These are phyloP conservation scores for Suillus decipiens DNA, from an alignment of 768 basidiomycete species.

Conservation along the genomic window DNA sequence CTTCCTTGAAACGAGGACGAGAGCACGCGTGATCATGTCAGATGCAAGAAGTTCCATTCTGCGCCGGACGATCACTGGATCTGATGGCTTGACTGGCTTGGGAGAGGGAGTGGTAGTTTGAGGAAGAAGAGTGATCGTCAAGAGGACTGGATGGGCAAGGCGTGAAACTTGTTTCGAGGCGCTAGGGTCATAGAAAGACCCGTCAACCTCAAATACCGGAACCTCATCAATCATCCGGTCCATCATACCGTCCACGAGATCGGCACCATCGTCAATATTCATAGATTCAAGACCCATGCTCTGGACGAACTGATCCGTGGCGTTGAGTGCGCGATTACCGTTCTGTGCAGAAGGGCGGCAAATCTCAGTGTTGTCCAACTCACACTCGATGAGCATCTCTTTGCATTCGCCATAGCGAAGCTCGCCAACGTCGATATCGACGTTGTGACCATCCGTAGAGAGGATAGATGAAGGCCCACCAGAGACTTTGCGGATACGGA, in stretches of 20 bases:
- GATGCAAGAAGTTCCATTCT: conserved; percentile 96
- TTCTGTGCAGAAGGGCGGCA: conserved; percentile 21
- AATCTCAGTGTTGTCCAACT: conserved; percentile 77
- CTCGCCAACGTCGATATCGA: conserved; percentile 94
- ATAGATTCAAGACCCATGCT: conserved; percentile 81
- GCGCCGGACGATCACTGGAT: conserved; percentile 88
- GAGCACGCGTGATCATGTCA: conserved; percentile 95
- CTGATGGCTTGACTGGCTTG: conserved; percentile 51
- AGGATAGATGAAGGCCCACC: conserved; percentile 88
- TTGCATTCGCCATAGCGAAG: conserved; percentile 94
- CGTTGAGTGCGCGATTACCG: conserved; percentile 52
- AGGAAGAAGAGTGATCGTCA: conserved; percentile 90
- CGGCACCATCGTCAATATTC: conserved; percentile 64
- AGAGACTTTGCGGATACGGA: conserved; percentile 92
- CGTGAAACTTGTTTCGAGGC: conserved; percentile 83
- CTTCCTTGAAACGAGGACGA: conserved; percentile 89
- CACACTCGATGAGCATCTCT: conserved; percentile 93
- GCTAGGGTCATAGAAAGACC: conserved; percentile 91
- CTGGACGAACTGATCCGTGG: conserved; percentile 88
- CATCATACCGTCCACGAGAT: conserved; percentile 91
- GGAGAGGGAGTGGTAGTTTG: conserved; percentile 35
- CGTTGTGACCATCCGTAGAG: conserved; percentile 89
- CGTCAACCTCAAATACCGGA: conserved; percentile 94
- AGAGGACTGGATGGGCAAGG: conserved; percentile 82
- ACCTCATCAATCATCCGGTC: conserved; percentile 97